phyloP scores from a whole-genome alignment of 2,329 filamentous ascomycete genomes.

The Trichoderma pleuroti region DNA sequence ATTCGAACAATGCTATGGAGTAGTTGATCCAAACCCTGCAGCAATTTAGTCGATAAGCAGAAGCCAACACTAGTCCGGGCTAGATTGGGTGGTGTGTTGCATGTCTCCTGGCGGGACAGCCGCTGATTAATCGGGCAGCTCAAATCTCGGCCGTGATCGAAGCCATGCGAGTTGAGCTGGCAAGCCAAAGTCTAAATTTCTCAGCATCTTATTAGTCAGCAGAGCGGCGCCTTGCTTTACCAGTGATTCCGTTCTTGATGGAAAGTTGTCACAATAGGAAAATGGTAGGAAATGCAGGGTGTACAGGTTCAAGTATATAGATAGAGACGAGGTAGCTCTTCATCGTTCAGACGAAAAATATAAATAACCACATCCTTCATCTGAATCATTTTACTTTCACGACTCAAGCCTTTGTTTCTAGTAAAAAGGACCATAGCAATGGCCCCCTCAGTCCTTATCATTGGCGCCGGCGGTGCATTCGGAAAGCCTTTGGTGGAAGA shows the following conservation, averaged over 20 bases:
- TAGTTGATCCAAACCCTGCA: not conserved
- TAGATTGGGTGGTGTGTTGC: not conserved
- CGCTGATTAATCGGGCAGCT: not conserved
- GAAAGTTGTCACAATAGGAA: not conserved
- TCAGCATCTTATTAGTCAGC: not conserved
- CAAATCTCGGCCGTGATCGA: not conserved
- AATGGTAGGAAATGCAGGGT: not conserved
- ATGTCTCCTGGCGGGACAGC: not conserved
- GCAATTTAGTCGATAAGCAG: not conserved
- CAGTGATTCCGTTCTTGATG: not conserved
- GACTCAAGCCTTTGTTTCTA: not conserved
- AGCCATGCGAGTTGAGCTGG: not conserved
- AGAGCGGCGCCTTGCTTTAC: not conserved
- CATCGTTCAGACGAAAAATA: not conserved
- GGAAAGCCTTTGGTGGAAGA: not conserved
- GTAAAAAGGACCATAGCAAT: not conserved
- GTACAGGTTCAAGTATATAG: not conserved
- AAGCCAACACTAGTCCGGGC: not conserved
- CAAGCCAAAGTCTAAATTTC: not conserved
- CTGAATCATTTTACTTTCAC: not conserved
- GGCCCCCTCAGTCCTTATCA: not conserved
- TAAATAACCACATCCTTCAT: not conserved
- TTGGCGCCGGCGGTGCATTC: slow-evolving; percentile 2
- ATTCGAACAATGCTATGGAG: not conserved
- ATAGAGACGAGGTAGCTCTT: not conserved